Evolutionary conservation across 202 grass and related monocot genomes (phyloP).

Genomic region (Carex sylvatica): DNA sequence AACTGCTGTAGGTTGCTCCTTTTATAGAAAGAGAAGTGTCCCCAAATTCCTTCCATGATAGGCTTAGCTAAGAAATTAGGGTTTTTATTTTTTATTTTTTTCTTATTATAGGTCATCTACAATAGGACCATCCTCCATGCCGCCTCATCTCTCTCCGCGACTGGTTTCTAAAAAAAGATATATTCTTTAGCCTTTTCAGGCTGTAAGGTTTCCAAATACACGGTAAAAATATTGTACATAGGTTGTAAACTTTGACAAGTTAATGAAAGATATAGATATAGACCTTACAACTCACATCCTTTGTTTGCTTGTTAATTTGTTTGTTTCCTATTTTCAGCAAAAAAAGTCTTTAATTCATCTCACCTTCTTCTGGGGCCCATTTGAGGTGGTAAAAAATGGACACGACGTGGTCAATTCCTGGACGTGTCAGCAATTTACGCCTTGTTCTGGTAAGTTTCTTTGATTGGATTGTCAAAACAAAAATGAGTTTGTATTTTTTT

Average conservation of each 20-base stretch:
- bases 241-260: neutral
- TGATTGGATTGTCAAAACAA: neutral
- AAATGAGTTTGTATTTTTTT: neutral
- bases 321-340: conserved; percentile 10
- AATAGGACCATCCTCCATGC: conserved; percentile 18
- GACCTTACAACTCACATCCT: neutral
- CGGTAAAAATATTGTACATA: neutral
- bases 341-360: neutral
- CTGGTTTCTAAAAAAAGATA: neutral
- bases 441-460: conserved; percentile 17
- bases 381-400: neutral
- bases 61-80: conserved; percentile 21
- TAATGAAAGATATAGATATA: neutral
- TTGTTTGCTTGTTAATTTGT: neutral
- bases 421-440: neutral
- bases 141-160: neutral
- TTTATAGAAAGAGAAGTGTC: conserved; percentile 26
- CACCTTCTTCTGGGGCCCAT: neutral
- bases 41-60: conserved; percentile 11
- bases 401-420: neutral
- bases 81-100: conserved; percentile 14
- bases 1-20: conserved; percentile 21
- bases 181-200: conserved; percentile 6
- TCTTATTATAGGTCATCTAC: conserved; percentile 2
- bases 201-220: neutral